These are phyloP conservation scores for Citrullus mucosospermus DNA, from an alignment of 306 rosid species.

Conservation along the genomic window DNA sequence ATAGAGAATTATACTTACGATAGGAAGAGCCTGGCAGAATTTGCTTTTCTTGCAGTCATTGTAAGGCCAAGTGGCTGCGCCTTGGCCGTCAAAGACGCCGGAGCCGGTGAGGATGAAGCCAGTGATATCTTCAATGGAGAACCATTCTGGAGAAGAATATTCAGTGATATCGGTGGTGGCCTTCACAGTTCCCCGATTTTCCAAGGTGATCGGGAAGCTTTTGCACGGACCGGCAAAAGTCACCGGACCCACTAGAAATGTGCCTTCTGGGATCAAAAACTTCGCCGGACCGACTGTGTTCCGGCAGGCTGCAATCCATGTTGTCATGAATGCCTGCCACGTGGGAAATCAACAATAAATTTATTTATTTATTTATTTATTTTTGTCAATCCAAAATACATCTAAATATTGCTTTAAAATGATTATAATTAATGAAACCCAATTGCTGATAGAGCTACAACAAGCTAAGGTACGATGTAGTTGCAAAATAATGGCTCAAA, in stretches of 20 bases:
- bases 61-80: constrained; percentile 25
- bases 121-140: constrained; percentile 22
- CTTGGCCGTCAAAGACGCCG: constrained; percentile 68
- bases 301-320: constrained; percentile 62
- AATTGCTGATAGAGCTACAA: too few species aligned
- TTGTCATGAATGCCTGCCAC: constrained; percentile 45
- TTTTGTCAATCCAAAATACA: too few species aligned
- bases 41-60: constrained; percentile 13
- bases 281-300: constrained; percentile 17
- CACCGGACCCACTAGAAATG: constrained; percentile 32
- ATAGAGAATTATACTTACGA: constrained; percentile 16
- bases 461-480: too few species aligned
- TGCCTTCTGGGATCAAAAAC: constrained; percentile 47
- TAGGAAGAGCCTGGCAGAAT: constrained; percentile 26
- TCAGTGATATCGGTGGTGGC: constrained; percentile 38
- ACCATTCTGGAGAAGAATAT: constrained; percentile 43
- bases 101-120: constrained; percentile 34
- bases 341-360: not conserved
- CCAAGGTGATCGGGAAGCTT: constrained; percentile 33
- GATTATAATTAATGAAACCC: too few species aligned
- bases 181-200: constrained; percentile 30
- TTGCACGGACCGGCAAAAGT: constrained; percentile 57
- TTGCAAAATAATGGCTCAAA: too few species aligned
- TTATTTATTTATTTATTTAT: too few species aligned
- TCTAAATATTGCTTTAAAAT: too few species aligned